These are phyloP conservation scores for Penicillium tannophilum DNA, from an alignment of 495 filamentous ascomycete species.

Conservation along the genomic window DNA sequence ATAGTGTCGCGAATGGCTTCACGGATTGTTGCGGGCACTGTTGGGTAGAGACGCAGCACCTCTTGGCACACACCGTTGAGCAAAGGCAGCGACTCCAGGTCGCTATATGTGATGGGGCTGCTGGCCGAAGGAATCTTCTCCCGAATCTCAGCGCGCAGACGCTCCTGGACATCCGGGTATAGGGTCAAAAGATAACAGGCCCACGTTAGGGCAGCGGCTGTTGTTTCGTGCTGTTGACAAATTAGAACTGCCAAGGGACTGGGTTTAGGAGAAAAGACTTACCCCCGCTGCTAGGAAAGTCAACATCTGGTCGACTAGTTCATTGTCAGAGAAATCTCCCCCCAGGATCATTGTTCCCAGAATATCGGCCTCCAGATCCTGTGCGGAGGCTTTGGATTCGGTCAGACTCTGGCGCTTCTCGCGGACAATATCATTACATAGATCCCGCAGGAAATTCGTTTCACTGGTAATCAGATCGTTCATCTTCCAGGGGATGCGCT, in stretches of 20 bases:
- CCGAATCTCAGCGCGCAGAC: conserved; percentile 51
- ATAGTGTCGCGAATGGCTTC: conserved; percentile 48
- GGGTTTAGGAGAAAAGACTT: conserved; percentile 4
- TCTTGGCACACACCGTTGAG: conserved; percentile 57
- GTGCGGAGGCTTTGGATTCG: conserved; percentile 57
- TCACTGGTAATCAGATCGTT: conserved; percentile 64
- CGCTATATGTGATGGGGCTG: conserved; percentile 31
- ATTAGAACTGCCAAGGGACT: background rate
- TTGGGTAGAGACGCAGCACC: conserved; percentile 51
- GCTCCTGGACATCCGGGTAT: conserved; percentile 48
- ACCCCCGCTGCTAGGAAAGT: conserved; percentile 56
- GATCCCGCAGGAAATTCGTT: conserved; percentile 57
- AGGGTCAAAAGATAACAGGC: conserved; percentile 51
- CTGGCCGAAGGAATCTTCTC: conserved; percentile 36
- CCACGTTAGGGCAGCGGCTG: conserved; percentile 56
- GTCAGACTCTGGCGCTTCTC: conserved; percentile 59
- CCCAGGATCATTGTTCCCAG: conserved; percentile 53
- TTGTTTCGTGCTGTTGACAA: conserved; percentile 52
- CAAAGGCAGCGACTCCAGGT: conserved; percentile 52
- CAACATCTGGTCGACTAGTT: conserved; percentile 56
- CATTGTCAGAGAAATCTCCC: conserved; percentile 59
- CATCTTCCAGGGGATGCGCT: conserved; percentile 62
- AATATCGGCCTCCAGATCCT: conserved; percentile 68
- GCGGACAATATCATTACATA: conserved; percentile 66
- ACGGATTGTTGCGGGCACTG: conserved; percentile 53